Percentiles rank a stretch among this genome's conserved stretches.
Conservation (phyloP, 2,329 filamentous ascomycete species). For the Hypocreales sp. region DNA sequence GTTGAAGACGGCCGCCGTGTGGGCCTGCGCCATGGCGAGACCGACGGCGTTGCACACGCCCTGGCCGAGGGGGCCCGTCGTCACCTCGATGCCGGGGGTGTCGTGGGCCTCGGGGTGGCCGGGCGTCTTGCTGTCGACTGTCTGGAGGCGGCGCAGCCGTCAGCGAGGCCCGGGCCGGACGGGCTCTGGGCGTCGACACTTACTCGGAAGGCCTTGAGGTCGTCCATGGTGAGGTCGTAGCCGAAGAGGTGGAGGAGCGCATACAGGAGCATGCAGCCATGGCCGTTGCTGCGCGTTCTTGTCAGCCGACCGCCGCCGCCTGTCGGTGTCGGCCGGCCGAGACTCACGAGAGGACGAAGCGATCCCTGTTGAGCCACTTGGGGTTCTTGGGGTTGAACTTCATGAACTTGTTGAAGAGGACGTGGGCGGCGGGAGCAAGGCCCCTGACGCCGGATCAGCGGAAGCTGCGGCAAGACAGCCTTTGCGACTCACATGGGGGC, state of each 20-base stretch:
- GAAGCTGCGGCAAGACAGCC: slow-evolving; percentile 2
- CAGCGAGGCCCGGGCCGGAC: slow-evolving; percentile 2
- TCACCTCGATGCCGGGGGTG: slow-evolving; percentile 93
- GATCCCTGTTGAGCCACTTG: slow-evolving; percentile 90
- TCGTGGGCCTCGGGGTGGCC: slow-evolving; percentile 95
- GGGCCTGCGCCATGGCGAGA: slow-evolving; percentile 90
- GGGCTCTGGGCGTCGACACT: slow-evolving; percentile 20
- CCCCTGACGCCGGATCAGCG: slow-evolving; percentile 33
- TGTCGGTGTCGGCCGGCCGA: background rate
- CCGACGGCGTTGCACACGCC: slow-evolving; percentile 96
- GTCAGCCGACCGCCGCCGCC: slow-evolving; percentile 2
- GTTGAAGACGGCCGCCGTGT: slow-evolving; percentile 87
- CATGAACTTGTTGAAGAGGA: slow-evolving; percentile 98
- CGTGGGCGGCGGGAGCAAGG: slow-evolving; percentile 90
- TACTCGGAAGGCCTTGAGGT: slow-evolving; percentile 94
- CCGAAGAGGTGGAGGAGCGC: slow-evolving; percentile 93
- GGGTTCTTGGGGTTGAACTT: slow-evolving; percentile 99
- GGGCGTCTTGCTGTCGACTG: slow-evolving; percentile 61
- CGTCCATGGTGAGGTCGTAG: slow-evolving; percentile 73
- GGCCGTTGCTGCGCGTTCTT: slow-evolving; percentile 61
- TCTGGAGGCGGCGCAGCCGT: slow-evolving; percentile 16
- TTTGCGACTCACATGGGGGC: slow-evolving; percentile 64
- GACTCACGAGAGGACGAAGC: slow-evolving; percentile 96
- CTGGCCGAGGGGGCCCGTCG: slow-evolving; percentile 93
- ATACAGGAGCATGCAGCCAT: slow-evolving; percentile 99